These are phyloP conservation scores for Metschnikowia sp. DNA, from an alignment of 805 yeast species.

Conservation along the genomic window DNA sequence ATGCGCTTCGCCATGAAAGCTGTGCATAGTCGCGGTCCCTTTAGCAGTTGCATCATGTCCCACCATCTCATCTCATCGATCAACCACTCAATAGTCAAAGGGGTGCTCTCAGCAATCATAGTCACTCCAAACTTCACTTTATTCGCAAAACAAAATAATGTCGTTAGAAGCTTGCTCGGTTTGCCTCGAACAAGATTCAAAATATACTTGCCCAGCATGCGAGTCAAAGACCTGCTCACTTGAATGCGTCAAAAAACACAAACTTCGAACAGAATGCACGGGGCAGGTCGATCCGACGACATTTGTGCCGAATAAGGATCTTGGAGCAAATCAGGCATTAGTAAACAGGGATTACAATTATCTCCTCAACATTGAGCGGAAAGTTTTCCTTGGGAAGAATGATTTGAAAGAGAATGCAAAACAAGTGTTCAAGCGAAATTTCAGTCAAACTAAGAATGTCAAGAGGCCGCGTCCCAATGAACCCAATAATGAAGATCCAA, in stretches of 20 bases:
- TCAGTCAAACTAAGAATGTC: constrained; percentile 11
- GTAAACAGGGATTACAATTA: constrained; percentile 85
- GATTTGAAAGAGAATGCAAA: constrained; percentile 45
- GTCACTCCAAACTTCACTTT: too few relatives aligned
- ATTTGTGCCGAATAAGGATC: constrained; percentile 48
- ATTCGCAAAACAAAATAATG: constrained; percentile 1
- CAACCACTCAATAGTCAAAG: too few relatives aligned
- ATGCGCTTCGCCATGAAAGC: too few relatives aligned
- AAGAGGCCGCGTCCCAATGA: constrained; percentile 12
- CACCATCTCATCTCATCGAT: too few relatives aligned
- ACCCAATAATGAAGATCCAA: constrained; percentile 18
- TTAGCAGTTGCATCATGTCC: too few relatives aligned
- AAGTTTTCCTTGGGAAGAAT: constrained; percentile 52
- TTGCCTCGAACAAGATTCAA: constrained; percentile 38
- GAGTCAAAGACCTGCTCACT: constrained; percentile 62
- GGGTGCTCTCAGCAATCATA: too few relatives aligned
- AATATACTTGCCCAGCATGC: constrained; percentile 85
- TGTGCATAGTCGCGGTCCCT: too few relatives aligned
- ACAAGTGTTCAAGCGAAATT: constrained; percentile 37
- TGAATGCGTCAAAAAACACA: constrained; percentile 69
- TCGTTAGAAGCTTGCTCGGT: constrained; percentile 27
- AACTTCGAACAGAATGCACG: constrained; percentile 55
- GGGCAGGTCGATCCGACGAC: constrained; percentile 63
- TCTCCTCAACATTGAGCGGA: constrained; percentile 55
- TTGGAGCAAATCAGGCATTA: constrained; percentile 39